Conservation (phyloP, 495 filamentous ascomycete genomes). For the Trichoderma gamsii region DNA sequence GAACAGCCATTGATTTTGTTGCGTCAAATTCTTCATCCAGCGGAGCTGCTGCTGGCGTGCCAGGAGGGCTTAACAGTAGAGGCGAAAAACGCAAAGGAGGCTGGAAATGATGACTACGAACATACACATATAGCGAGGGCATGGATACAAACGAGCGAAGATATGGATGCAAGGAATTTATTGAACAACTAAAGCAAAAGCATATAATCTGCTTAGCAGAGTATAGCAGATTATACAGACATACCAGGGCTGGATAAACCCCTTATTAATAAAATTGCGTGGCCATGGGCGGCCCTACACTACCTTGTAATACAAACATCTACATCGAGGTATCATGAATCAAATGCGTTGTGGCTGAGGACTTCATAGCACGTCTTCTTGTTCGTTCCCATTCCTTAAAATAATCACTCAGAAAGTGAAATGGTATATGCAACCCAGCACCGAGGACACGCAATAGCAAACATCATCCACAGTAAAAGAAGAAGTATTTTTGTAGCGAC, state of each 20-base stretch:
- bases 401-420: constrained; percentile 2
- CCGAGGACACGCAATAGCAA: neutral
- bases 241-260: neutral
- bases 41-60: constrained; percentile 16
- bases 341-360: constrained; percentile 2
- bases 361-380: constrained; percentile 8
- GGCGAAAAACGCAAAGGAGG: constrained; percentile 11
- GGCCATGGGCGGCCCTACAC: constrained; percentile 5
- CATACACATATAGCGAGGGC: neutral
- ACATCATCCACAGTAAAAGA: constrained; percentile 6
- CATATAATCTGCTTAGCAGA: too few species aligned
- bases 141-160: neutral
- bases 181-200: too few species aligned
- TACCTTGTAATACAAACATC: neutral
- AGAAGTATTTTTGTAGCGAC: neutral
- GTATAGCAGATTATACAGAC: neutral
- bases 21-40: constrained; percentile 32
- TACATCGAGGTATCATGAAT: constrained; percentile 19
- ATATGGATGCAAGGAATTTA: neutral
- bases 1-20: constrained; percentile 70
- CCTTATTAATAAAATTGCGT: neutral
- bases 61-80: neutral
- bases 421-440: neutral
- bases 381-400: constrained; percentile 3
- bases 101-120: constrained; percentile 13